Base-by-base conservation (phyloP, 495 filamentous ascomycete genomes). In the Sabuloglossum arenarium region DNA sequence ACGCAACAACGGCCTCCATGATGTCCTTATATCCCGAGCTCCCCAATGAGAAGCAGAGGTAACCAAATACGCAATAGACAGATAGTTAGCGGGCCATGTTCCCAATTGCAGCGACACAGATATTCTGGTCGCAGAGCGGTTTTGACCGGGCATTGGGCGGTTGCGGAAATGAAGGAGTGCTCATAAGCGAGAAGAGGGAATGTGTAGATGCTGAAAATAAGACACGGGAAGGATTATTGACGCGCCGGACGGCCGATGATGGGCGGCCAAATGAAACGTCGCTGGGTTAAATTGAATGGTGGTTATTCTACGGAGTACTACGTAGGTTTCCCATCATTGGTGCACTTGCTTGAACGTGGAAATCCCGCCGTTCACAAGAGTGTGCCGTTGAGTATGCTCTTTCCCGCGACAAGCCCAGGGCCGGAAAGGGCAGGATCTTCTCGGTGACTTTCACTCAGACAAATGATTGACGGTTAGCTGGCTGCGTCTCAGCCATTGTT, bases 201-300 rank as follows among this genome's bases (percentile, higher is more conserved):
- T 27, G 3, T 27, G 2, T 24, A 28, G 45, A 9, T 25, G 11
- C 3, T 3, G 21, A 19, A 16, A 19, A 27, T 29, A 30, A 27
- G 14, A 19, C 10, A 30, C 1, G 3, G 24, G 14, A 9, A 51
- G 19, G 39, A 16, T 23, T 29, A 3, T 51, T 51, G 47, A 23
- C 47, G 47, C 47, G 45, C 45, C 21, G 6, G 10, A 10, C 6
- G 47, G 24, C 28, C 24, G 47, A 29, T 5, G 24, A 11, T 28
- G 47, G 28, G 28, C 47, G 47, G 47, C 47, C 47, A 51, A 51
- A 51, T 51, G 47, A 51, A 51, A 51, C 47, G 11, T n/a, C 24
- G 24, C 14, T 29, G 47, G 47, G 34, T 37, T n/a, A n/a, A n/a
- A n/a, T n/a, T n/a, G n/a, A n/a, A 12, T 39, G 34, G 34, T 11